phyloP scores from a whole-genome alignment of 805 yeast genomes.

The Kodamaea fukazawae region DNA sequence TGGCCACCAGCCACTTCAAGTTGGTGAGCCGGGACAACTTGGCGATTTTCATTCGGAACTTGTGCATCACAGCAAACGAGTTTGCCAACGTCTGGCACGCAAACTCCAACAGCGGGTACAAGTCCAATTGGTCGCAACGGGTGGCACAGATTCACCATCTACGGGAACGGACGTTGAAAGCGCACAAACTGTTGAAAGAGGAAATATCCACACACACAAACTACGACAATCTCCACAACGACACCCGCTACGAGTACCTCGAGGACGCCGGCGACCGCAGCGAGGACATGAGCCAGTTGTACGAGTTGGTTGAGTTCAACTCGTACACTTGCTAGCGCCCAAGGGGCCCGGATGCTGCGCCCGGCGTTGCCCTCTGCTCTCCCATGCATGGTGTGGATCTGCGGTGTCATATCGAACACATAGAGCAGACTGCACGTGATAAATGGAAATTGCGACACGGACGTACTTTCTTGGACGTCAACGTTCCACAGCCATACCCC shows the following conservation, averaged over 20 bases:
- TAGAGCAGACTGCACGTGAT: no score
- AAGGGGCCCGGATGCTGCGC: no score
- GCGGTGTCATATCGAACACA: no score
- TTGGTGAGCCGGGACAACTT: conserved; percentile 59
- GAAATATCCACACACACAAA: conserved; percentile 15
- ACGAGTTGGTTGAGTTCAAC: conserved; percentile 27
- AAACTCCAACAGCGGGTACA: conserved; percentile 40
- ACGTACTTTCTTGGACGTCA: no score
- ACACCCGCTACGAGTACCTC: conserved; percentile 11
- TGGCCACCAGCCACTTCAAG: conserved; percentile 75
- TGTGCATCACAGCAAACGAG: conserved; percentile 62
- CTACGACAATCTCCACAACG: not conserved
- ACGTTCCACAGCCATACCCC: no score
- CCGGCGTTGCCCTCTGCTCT: no score
- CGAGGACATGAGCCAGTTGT: conserved; percentile 14
- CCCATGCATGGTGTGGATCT: no score
- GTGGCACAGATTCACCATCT: conserved; percentile 48
- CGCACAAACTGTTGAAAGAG: conserved; percentile 27
- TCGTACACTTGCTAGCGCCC: conserved; percentile 24
- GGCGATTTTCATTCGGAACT: conserved; percentile 62
- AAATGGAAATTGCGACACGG: no score
- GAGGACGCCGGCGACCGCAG: not conserved
- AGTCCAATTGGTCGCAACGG: conserved; percentile 68
- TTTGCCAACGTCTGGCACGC: conserved; percentile 77
- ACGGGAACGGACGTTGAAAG: conserved; percentile 25